A percentile compares a stretch with the other conserved stretches of the same genome.
These are phyloP conservation scores for Elasticomyces elasticus DNA, from an alignment of 495 filamentous ascomycete genomes.

Conservation along the genomic window DNA sequence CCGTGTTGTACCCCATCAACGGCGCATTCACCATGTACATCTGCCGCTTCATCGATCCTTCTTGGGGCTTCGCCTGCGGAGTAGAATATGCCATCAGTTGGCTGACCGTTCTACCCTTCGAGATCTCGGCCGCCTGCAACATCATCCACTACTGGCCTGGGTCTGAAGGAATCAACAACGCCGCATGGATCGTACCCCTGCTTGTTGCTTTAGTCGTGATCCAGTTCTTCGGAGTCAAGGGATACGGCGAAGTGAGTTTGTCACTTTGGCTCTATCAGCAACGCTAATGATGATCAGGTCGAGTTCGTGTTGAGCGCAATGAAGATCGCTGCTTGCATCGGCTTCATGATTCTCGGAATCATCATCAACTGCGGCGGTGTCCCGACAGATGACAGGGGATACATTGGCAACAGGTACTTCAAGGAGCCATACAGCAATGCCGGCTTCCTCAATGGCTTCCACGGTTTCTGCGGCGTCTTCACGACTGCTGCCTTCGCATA, in stretches of 20 bases:
- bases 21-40: constrained; percentile 26
- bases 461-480: constrained; percentile 27
- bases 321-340: constrained; percentile 62
- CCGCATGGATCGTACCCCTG: constrained; percentile 60
- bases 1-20: constrained; percentile 32
- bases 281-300: too few relatives aligned
- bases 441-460: constrained; percentile 24
- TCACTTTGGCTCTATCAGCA: too few relatives aligned
- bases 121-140: constrained; percentile 82
- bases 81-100: constrained; percentile 97
- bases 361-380: constrained; percentile 61
- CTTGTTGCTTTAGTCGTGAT: constrained; percentile 28
- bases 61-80: constrained; percentile 83
- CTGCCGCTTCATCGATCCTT: constrained; percentile 25
- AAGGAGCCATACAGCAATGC: constrained; percentile 14
- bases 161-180: constrained; percentile 31
- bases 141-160: constrained; percentile 72
- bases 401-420: constrained; percentile 24
- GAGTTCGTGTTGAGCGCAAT: constrained; percentile 35
- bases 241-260: constrained; percentile 38
- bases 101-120: constrained; percentile 78
- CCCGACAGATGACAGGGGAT: constrained; percentile 33
- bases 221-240: constrained; percentile 34
- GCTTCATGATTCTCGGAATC: constrained; percentile 65
- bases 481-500: constrained; percentile 26